Percentiles rank a stretch among this genome's conserved stretches.
Evolutionary conservation across 371 early-diverging fungal species (phyloP).

Genomic region (Mucor plumbeus): DNA sequence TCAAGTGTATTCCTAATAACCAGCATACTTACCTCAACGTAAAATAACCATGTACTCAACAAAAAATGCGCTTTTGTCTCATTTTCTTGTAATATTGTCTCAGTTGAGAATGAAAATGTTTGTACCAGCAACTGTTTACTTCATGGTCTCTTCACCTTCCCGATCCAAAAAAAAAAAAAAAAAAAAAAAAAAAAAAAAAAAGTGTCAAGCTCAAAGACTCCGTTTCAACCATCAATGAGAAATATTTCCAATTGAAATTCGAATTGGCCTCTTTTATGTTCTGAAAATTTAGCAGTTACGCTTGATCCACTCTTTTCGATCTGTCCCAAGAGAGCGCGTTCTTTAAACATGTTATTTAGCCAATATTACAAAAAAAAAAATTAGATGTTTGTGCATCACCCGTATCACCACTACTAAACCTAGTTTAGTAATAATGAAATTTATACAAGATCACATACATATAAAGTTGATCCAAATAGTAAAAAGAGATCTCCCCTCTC

Average conservation of each 20-base stretch:
- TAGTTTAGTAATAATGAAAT: not conserved
- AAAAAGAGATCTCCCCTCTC: too few species aligned
- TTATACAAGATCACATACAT: not conserved
- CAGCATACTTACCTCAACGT: not conserved
- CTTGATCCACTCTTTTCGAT: not conserved
- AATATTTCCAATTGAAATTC: not conserved
- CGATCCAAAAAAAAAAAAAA: slow-evolving; percentile 7
- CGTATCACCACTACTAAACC: not conserved
- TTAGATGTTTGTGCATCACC: slow-evolving; percentile 1
- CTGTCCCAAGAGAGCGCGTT: not conserved
- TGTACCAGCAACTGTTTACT: too few species aligned
- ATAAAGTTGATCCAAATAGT: not conserved
- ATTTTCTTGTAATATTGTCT: not conserved
- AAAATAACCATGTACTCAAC: not conserved
- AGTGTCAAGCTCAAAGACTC: not conserved
- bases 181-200: too few species aligned
- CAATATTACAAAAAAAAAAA: not conserved
- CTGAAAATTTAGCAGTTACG: not conserved
- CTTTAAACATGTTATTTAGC: slow-evolving; percentile 2
- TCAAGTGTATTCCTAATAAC: not conserved
- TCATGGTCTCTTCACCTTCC: not conserved
- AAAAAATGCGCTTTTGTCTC: not conserved
- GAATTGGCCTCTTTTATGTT: not conserved
- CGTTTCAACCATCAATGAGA: not conserved
- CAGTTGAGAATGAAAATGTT: not conserved